Evolutionary conservation across 2,329 filamentous ascomycete genomes (phyloP).

Genomic region (Alternaria sp.): DNA sequence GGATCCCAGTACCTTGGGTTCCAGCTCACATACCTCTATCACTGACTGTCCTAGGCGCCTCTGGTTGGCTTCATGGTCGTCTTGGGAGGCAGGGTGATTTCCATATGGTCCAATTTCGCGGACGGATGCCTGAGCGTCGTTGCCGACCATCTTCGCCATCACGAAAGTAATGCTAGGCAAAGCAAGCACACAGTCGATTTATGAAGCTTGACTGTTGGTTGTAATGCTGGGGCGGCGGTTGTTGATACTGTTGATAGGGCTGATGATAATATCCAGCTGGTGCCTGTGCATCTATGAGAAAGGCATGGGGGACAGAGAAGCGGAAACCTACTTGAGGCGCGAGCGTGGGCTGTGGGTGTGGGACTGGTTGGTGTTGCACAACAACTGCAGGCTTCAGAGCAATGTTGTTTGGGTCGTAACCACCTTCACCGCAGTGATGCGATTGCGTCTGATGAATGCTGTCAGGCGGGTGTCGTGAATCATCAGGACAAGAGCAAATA

Average conservation of each 20-base stretch:
- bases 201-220: slow-evolving; percentile 21
- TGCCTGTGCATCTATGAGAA: slow-evolving; percentile 10
- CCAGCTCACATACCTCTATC: background rate
- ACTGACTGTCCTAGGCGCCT: background rate
- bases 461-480: background rate
- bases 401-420: slow-evolving; percentile 20
- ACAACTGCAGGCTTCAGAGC: slow-evolving; percentile 6
- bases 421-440: slow-evolving; percentile 22
- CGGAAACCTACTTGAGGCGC: slow-evolving; percentile 16
- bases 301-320: background rate
- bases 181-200: slow-evolving; percentile 26
- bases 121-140: slow-evolving; percentile 16
- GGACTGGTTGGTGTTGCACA: slow-evolving; percentile 13
- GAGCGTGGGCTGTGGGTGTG: slow-evolving; percentile 9
- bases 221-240: slow-evolving; percentile 11
- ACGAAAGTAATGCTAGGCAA: background rate
- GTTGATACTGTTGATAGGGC: slow-evolving; percentile 8
- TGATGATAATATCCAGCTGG: slow-evolving; percentile 9
- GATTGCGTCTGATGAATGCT: background rate
- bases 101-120: slow-evolving; percentile 15
- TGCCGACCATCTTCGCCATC: slow-evolving; percentile 8
- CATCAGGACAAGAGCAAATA: background rate
- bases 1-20: background rate
- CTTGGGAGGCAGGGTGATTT: background rate
- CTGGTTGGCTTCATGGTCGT: background rate